Evolutionary conservation across 306 rosid genomes (phyloP).

Genomic region (Quercus mongolica): DNA sequence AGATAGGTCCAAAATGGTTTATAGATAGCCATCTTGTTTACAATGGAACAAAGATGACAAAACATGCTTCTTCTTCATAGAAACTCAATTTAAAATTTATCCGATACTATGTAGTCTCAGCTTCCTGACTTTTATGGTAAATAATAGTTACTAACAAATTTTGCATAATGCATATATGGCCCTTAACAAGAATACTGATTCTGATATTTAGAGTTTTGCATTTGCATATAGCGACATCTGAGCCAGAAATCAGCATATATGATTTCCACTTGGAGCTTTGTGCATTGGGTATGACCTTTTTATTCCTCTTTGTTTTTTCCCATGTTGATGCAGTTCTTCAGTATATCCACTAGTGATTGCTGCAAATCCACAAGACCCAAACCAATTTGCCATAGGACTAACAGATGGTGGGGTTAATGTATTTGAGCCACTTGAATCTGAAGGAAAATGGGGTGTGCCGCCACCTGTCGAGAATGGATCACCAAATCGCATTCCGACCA

Average conservation of each 20-base stretch:
- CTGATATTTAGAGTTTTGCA: not conserved
- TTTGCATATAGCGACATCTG: not conserved
- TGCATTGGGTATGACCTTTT: not conserved
- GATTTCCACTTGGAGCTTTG: not conserved
- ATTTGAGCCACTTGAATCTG: slow-evolving; percentile 62
- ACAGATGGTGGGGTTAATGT: slow-evolving; percentile 58
- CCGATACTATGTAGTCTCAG: not conserved
- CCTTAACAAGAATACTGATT: not conserved
- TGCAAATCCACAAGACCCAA: slow-evolving; percentile 62
- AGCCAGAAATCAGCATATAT: not conserved
- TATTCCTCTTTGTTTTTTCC: not conserved
- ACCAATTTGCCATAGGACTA: slow-evolving; percentile 58
- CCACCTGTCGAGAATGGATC: slow-evolving; percentile 62
- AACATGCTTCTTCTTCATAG: not conserved
- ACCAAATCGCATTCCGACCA: slow-evolving; percentile 36
- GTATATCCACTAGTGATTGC: slow-evolving; percentile 55
- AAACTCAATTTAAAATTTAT: not conserved
- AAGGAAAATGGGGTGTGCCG: slow-evolving; percentile 62
- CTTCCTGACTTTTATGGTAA: not conserved
- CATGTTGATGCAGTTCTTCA: slow-evolving; percentile 25
- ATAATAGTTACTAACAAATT: not conserved
- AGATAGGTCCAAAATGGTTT: too few species aligned
- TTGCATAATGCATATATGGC: not conserved
- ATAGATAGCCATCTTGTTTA: not conserved
- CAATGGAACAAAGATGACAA: not conserved